Evolutionary conservation across 2,329 filamentous ascomycete species (phyloP), one percentile per base, ranked within the genome.

Genomic region (Chaetothyriales sp.): DNA sequence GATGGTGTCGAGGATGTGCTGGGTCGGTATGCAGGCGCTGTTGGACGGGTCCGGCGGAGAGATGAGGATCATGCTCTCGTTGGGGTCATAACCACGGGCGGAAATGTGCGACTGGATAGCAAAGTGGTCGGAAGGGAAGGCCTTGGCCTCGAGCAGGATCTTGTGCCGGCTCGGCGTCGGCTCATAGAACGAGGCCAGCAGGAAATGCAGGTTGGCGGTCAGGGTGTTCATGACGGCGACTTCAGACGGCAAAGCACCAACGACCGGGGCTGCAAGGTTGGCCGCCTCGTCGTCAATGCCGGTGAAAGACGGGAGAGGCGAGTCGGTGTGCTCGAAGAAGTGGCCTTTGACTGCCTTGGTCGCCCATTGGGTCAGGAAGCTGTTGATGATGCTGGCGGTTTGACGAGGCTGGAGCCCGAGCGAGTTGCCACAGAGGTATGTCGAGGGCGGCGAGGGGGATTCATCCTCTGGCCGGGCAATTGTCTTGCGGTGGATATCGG

Each of bases 351-450:
- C 88, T 18, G 83, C 88, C 57, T 92, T 83, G 0, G 80, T 83
- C 0, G 83, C 83, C 88, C 89, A 95, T 2, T 86, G 87, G 55
- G 83, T 77, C 1, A 94, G 75, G 58, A 93, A 87, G 4, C 79
- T 76, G 45, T 81, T 72, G 55, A 94, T 69, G 55, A 86, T 81
- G 15, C 74, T 69, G 18, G 76, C 72, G 0, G 82, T 80, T 12
- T 76, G 76, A 55, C 77, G 79, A 44, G 89, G 87, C 65, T 95
- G 88, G 3, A 90, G 77, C 39, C 88, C 88, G 1, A 95, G 76
- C 0, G 87, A 94, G 70, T 95, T 94, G 51, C 89, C 89, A 58
- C 87, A 90, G 56, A 95, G 80, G 66, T 95, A 95, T 53, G 86
- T 81, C 12, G 61, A 60, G 18, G 57, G 60, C n/a, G 68, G 60